These are phyloP conservation scores for Allium fistulosum DNA, from an alignment of 106 monocot species.

Conservation along the genomic window DNA sequence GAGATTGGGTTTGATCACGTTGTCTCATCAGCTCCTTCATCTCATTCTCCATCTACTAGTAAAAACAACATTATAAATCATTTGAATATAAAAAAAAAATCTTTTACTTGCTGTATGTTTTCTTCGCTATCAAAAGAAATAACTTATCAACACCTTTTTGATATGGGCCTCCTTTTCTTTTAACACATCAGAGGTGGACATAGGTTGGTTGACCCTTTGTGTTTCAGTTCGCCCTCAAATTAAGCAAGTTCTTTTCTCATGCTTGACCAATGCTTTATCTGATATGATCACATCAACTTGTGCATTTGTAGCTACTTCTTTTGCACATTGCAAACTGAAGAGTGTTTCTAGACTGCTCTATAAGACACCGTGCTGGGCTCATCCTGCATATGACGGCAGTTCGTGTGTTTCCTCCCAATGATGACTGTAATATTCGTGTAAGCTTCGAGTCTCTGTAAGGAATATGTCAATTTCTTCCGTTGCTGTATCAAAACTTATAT, in stretches of 20 bases:
- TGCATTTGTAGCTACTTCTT: conserved; percentile 53
- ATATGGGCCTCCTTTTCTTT: conserved; percentile 77
- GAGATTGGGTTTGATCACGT: conserved; percentile 76
- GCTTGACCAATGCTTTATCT: conserved; percentile 79
- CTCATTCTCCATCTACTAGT: conserved; percentile 75
- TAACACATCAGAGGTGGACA: conserved; percentile 28
- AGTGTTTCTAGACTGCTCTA: conserved; percentile 64
- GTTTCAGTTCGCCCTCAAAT: conserved; percentile 66
- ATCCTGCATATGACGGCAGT: conserved; percentile 77
- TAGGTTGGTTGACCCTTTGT: conserved; percentile 20
- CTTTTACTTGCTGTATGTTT: not conserved
- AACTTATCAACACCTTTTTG: conserved; percentile 38
- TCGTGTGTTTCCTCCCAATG: conserved; percentile 59
- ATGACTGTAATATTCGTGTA: conserved; percentile 58
- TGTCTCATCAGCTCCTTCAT: conserved; percentile 72
- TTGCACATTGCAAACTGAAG: conserved; percentile 70
- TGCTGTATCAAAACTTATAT: conserved; percentile 20
- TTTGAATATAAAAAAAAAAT: not conserved
- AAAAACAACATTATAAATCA: not conserved
- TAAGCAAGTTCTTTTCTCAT: conserved; percentile 77
- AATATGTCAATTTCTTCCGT: conserved; percentile 57
- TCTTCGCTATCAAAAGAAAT: not conserved
- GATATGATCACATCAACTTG: conserved; percentile 80
- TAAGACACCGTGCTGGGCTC: conserved; percentile 67
- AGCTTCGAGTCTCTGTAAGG: conserved; percentile 77